Base-by-base conservation (phyloP, 805 yeast species). In the Myxozyma monticola region DNA sequence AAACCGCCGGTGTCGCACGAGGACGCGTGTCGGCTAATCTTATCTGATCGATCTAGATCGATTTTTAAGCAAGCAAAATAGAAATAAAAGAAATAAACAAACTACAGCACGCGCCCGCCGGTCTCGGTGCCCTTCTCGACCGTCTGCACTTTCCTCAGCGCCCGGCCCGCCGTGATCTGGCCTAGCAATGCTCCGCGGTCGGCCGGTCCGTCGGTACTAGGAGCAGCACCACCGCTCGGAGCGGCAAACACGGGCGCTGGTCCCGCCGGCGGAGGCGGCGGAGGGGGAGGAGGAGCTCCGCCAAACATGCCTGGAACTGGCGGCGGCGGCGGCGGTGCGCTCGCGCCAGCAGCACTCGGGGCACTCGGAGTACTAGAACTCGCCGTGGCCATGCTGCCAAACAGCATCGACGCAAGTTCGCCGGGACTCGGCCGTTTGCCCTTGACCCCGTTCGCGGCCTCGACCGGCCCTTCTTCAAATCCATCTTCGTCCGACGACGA, bases 161-260 rank as follows among this genome's bases (percentile, higher is more conserved):
- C 43, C 33, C 66, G 72, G 2, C 88, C 88, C 0, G 75, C 69
- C 9, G 71, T 69, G 45, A 82, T 82, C 62, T 82, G 81, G 2
- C 83, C 81, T 45, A 83, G 68, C 45, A 79, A 68, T 1, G 81
- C 81, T 36, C 71, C 62, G 22, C 83, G 65, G 37, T 73, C 68
- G 5, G 71, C 66, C n/a, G 63, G 54, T 24, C 65, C 65, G 21
- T 70, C 66, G 2, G 68, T 60, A 4, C 67, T 68, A 4, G 66
- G 56, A 9, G 69, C 59, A 58, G 54, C 65, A 34, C 20, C 65
- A 58, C 33, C 62, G 46, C 20, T 62, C 54, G 36, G 67, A 53
- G 49, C 73, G 67, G 58, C 49, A 17, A 67, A 54, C n/a, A 70
- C 65, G 9, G 76, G 71, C 5, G 74, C 63, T 4, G 70, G 65